Percentiles rank a stretch among this genome's conserved stretches.
Conservation (phyloP, 176 grass and related monocot species). For the Carex cristatella region DNA sequence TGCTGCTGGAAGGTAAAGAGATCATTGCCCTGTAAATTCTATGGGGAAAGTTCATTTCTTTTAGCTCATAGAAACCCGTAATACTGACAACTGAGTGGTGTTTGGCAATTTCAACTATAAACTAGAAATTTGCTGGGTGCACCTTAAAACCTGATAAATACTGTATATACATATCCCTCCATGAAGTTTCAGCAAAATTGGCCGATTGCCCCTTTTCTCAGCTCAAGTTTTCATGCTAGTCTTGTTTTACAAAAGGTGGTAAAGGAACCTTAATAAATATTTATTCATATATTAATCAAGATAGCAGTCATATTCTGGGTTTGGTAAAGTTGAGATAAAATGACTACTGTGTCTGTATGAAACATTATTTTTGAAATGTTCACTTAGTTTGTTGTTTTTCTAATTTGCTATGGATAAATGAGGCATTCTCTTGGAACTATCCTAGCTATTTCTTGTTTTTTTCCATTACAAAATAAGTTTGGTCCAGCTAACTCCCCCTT, state of each 20-base stretch:
- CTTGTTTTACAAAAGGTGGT: background rate
- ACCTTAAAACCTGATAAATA: background rate
- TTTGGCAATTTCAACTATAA: background rate
- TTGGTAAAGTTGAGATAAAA: background rate
- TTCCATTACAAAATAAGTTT: background rate
- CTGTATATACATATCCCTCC: background rate
- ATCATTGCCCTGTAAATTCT: background rate
- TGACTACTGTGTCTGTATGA: background rate
- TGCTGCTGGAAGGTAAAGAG: conserved; percentile 44
- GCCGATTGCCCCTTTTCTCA: background rate
- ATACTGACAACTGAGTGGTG: background rate
- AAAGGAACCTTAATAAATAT: background rate
- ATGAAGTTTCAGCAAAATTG: background rate
- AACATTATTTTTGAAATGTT: background rate
- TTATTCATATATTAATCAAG: background rate
- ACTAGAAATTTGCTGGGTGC: background rate
- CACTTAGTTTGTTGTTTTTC: background rate
- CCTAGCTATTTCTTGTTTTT: background rate
- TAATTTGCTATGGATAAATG: background rate
- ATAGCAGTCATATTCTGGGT: background rate
- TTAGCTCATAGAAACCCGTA: background rate
- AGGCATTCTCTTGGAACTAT: background rate
- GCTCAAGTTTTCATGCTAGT: background rate
- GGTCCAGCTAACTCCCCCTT: background rate
- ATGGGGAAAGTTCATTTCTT: background rate